Evolutionary conservation across 2,329 filamentous ascomycete genomes (phyloP).

Genomic region (Rhynchosporium graminicola): DNA sequence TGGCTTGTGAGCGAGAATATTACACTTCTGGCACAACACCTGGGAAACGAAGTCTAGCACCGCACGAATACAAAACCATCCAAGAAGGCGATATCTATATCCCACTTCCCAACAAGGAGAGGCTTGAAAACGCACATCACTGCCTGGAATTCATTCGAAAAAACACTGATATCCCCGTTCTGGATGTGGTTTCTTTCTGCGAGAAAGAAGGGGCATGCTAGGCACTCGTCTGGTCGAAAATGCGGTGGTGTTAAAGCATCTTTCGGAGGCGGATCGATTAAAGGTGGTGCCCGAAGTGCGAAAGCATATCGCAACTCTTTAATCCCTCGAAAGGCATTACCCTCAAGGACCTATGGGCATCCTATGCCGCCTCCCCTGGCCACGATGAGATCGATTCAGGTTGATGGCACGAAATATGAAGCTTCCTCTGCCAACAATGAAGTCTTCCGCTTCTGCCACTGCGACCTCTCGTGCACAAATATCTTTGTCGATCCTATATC

Average conservation of each 20-base stretch:
- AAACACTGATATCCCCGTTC: conserved; percentile 9
- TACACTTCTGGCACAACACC: no score
- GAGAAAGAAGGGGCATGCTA: conserved; percentile 2
- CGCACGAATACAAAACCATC: not conserved
- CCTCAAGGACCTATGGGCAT: no score
- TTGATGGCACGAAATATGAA: no score
- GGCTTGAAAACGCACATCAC: conserved; percentile 2
- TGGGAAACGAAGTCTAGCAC: conserved; percentile 6
- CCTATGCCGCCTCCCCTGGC: no score
- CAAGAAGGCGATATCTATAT: not conserved
- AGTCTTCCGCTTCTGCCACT: no score
- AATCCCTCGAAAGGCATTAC: no score
- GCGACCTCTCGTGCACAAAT: no score
- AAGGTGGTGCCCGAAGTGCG: not conserved
- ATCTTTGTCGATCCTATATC: no score
- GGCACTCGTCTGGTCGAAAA: not conserved
- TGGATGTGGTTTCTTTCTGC: not conserved
- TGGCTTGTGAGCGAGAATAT: no score
- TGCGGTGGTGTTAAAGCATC: not conserved
- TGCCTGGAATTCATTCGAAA: conserved; percentile 9
- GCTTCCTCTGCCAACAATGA: no score
- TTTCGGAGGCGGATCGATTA: not conserved
- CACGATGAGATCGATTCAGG: no score
- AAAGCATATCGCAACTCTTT: not conserved
- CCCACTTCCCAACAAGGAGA: not conserved